A percentile compares a stretch with the other conserved stretches of the same genome.
These are phyloP conservation scores for Pachyrhizus erosus DNA, from an alignment of 306 rosid species.

Conservation along the genomic window DNA sequence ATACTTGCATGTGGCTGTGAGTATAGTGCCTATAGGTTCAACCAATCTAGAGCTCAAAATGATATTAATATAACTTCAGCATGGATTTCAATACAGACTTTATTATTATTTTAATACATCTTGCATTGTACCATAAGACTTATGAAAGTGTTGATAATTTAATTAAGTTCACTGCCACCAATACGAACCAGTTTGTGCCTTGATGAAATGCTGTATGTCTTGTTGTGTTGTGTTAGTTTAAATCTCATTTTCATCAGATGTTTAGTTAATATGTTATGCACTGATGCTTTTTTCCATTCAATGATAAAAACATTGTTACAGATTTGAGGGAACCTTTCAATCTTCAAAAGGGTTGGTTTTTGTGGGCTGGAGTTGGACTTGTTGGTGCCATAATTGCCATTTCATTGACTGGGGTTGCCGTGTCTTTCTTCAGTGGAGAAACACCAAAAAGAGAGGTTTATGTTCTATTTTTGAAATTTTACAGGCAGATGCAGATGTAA, in stretches of 20 bases:
- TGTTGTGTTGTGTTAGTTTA: slow-evolving; percentile 25
- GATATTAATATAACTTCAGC: background rate
- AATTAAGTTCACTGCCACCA: background rate
- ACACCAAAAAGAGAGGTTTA: slow-evolving; percentile 86
- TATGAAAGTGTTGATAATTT: background rate
- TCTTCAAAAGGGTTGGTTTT: slow-evolving; percentile 91
- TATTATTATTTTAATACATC: background rate
- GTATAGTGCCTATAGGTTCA: background rate
- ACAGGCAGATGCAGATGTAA: slow-evolving; percentile 20
- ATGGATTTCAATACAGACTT: background rate
- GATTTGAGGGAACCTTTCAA: slow-evolving; percentile 83
- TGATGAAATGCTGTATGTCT: background rate
- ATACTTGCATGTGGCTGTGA: background rate
- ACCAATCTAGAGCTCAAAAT: background rate
- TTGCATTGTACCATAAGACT: slow-evolving; percentile 13
- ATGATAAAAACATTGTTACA: slow-evolving; percentile 50
- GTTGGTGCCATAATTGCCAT: slow-evolving; percentile 75
- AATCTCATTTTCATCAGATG: slow-evolving; percentile 15
- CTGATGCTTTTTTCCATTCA: slow-evolving; percentile 15
- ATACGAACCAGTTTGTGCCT: slow-evolving; percentile 8
- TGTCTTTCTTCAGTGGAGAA: slow-evolving; percentile 72
- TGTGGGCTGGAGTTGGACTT: slow-evolving; percentile 97
- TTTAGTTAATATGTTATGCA: slow-evolving; percentile 10
- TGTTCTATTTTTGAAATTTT: slow-evolving; percentile 31
- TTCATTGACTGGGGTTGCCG: slow-evolving; percentile 73